These are phyloP conservation scores for Paramecium caudatum DNA, from an alignment of 73 alveolate genomes.

Conservation along the genomic window DNA sequence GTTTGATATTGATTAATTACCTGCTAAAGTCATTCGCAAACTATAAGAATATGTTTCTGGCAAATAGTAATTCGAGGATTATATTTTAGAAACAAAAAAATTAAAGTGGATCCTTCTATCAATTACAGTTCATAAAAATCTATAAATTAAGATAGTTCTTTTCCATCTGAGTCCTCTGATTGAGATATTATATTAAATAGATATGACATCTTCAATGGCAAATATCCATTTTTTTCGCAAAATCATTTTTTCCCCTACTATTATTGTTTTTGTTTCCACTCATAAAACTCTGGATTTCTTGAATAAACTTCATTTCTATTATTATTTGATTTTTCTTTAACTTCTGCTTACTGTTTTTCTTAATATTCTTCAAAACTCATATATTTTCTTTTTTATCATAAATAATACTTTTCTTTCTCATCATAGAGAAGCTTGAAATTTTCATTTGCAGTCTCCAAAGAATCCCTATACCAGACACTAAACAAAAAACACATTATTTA, in stretches of 20 bases:
- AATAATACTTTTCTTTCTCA: constrained; percentile 62
- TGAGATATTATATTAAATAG: constrained; percentile 57
- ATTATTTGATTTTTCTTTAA: neutral
- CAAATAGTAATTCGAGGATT: neutral
- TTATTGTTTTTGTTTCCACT: constrained; percentile 43
- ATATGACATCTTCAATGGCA: neutral
- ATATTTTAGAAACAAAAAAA: neutral
- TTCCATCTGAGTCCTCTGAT: constrained; percentile 67
- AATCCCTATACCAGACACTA: constrained; percentile 64
- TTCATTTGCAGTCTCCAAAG: constrained; percentile 53
- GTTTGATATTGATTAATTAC: constrained; percentile 89
- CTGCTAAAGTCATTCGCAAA: constrained; percentile 84
- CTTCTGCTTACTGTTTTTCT: neutral
- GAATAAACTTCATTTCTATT: constrained; percentile 65
- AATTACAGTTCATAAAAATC: constrained; percentile 41
- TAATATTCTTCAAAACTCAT: constrained; percentile 64
- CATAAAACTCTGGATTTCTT: constrained; percentile 41
- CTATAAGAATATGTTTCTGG: constrained; percentile 82
- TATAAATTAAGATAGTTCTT: constrained; percentile 18
- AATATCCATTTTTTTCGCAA: neutral
- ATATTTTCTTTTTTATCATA: constrained; percentile 34
- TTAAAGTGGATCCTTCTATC: constrained; percentile 27
- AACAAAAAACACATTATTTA: neutral
- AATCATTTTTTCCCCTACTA: constrained; percentile 36
- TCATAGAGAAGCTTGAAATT: constrained; percentile 31